phyloP scores from a whole-genome alignment of 306 rosid genomes.

The Gillenia trifoliata region DNA sequence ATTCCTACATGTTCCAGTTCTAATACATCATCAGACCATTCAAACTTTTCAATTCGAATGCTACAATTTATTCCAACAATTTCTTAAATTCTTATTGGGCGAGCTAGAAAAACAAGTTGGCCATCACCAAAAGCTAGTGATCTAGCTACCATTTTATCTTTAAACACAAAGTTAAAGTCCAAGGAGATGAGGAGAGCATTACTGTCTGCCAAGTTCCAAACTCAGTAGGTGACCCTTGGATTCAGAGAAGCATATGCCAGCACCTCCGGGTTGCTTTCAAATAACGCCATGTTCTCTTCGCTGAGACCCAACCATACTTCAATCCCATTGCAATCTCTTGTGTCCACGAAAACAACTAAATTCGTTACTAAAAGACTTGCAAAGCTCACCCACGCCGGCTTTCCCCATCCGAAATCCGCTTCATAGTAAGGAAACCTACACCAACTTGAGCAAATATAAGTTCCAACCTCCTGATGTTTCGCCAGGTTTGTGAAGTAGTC shows the following conservation, averaged over 20 bases:
- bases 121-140: not conserved
- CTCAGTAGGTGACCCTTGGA: constrained; percentile 1
- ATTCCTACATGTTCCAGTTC: too few relatives aligned
- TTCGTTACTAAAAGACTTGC: not conserved
- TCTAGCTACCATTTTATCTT: not conserved
- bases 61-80: too few relatives aligned
- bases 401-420: constrained; percentile 29
- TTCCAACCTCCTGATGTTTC: not conserved
- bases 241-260: too few relatives aligned
- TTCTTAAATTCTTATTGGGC: too few relatives aligned
- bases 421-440: constrained; percentile 21
- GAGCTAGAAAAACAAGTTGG: not conserved
- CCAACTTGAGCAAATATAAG: constrained; percentile 18
- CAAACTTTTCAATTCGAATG: too few relatives aligned
- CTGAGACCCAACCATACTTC: constrained; percentile 25
- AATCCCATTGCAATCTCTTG: constrained; percentile 24
- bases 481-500: too few relatives aligned
- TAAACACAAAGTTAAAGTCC: too few relatives aligned
- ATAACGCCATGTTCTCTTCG: constrained; percentile 15
- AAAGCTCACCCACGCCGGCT: constrained; percentile 28
- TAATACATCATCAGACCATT: too few relatives aligned
- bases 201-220: too few relatives aligned
- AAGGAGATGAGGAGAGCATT: too few relatives aligned
- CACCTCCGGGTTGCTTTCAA: constrained; percentile 12
- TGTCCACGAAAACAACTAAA: constrained; percentile 13